Base-by-base conservation (phyloP, 257 asterid genomes). In the Jacaranda copaia region DNA sequence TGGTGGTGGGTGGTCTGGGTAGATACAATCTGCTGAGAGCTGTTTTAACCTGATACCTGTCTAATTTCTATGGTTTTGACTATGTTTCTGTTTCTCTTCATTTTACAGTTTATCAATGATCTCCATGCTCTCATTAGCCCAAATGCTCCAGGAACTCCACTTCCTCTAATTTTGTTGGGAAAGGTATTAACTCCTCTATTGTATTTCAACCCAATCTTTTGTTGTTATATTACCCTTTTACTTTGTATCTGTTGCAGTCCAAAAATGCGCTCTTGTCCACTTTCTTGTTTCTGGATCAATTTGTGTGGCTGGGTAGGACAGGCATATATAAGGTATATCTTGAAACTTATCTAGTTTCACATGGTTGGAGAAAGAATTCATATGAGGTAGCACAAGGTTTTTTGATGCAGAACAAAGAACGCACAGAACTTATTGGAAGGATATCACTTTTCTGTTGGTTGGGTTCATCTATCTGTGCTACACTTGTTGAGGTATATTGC, bases 201-300 rank as follows among this genome's bases (percentile, higher is more conserved):
- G 32, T 7, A 8, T 63, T 45, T 76, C 20, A 40, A 18, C 58
- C 45, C 25, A 14, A 86, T 57, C 40, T 19, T 35, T 77, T 43
- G 56, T 76, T 77, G 62, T 38, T 45, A 36, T 61, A 9, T 76
- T 15, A 74, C 70, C 65, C 53, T 80, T 59, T 16, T 19, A 12
- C 18, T 79, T 68, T 76, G 43, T 73, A 35, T 69, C 32, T 57
- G 35, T 70, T 84, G 82, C 97, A 96, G 99, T 93, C 98, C 11
- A 96, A 91, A 79, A 96, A 96, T 89, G 98, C 99, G 6, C 90
- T 96, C 73, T 73, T 96, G 85, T 90, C 98, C 66, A 90, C 92
- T 70, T 96, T 96, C 97, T 85, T 96, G 88, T 96, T 96, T 83
- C 88, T 96, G 81, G 99, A 96, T 86, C 99, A 96, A 91, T 84